A percentile compares a stretch with the other conserved stretches of the same genome.
Conservation (phyloP, 108 stramenopile genomes). For the Nitzschia putrida region DNA sequence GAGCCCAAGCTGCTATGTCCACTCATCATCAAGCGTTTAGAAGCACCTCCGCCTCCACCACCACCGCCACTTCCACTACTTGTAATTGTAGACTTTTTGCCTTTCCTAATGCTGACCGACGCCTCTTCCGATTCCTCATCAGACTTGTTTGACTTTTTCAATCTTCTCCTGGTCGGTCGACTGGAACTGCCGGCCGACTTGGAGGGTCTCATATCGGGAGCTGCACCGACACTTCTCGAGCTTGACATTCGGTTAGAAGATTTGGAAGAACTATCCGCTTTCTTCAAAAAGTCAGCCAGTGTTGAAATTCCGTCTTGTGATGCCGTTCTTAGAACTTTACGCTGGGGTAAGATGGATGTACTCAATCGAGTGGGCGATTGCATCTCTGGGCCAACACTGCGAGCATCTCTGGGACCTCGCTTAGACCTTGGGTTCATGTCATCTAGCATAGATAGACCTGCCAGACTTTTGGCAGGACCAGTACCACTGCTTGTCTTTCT, state of each 20-base stretch:
- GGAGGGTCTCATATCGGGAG: slow-evolving; percentile 2
- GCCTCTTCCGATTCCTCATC: slow-evolving; percentile 6
- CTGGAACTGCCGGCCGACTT: neutral
- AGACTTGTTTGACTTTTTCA: slow-evolving; percentile 1
- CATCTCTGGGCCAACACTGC: slow-evolving; percentile 11
- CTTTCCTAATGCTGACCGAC: neutral
- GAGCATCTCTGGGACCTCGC: slow-evolving; percentile 5
- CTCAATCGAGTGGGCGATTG: neutral
- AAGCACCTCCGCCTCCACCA: no score
- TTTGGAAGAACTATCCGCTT: neutral
- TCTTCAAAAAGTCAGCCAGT: slow-evolving; percentile 16
- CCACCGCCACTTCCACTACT: no score
- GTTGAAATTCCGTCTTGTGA: slow-evolving; percentile 13
- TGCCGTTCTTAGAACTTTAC: neutral
- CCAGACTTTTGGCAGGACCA: neutral
- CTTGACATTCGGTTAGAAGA: slow-evolving; percentile 8
- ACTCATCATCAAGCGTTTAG: neutral
- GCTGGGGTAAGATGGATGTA: slow-evolving; percentile 6
- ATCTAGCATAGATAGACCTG: slow-evolving; percentile 19
- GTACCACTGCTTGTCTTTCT: neutral
- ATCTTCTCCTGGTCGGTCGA: slow-evolving; percentile 3
- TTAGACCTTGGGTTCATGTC: slow-evolving; percentile 1
- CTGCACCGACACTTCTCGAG: slow-evolving; percentile 18
- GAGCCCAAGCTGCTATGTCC: slow-evolving; percentile 14
- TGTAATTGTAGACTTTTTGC: neutral